Conservation (phyloP, 257 asterid genomes). For the Solanum sparsipilum region DNA sequence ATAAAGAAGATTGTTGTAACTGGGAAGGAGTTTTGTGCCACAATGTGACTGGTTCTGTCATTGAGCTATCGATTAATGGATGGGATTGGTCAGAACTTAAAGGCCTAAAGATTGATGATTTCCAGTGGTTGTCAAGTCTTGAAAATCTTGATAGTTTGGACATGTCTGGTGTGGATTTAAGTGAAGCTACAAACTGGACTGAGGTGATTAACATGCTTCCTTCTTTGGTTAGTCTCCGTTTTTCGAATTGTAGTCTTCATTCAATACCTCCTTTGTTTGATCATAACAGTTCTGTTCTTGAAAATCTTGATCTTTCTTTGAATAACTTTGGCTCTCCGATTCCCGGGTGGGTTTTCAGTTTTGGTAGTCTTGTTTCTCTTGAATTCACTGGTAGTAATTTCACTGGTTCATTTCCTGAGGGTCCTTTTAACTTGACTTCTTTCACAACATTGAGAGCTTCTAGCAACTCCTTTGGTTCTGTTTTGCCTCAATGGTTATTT, state of each 20-base stretch:
- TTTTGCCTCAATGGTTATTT: constrained; percentile 39
- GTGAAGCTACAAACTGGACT: neutral
- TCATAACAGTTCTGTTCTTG: neutral
- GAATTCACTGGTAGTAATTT: constrained; percentile 27
- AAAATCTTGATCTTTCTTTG: neutral
- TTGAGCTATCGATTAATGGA: neutral
- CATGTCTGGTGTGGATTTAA: neutral
- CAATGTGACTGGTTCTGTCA: neutral
- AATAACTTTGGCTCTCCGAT: neutral
- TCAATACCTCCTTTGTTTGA: neutral
- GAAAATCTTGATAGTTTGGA: neutral
- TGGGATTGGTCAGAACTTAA: neutral
- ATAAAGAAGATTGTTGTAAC: neutral
- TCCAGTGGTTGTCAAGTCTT: neutral
- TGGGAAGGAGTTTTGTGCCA: neutral
- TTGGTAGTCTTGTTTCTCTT: constrained; percentile 1
- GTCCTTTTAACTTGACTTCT: constrained; percentile 26
- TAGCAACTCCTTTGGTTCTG: constrained; percentile 16
- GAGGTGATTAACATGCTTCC: neutral
- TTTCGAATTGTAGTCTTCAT: neutral
- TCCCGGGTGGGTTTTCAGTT: constrained; percentile 2
- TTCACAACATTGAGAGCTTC: constrained; percentile 30
- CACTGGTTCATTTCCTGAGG: constrained; percentile 34
- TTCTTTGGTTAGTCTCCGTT: neutral
- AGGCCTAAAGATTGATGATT: neutral